Evolutionary conservation across 768 basidiomycete genomes (phyloP), one percentile per base, ranked within the genome.

Genomic region (Psilocybe azurescens): DNA sequence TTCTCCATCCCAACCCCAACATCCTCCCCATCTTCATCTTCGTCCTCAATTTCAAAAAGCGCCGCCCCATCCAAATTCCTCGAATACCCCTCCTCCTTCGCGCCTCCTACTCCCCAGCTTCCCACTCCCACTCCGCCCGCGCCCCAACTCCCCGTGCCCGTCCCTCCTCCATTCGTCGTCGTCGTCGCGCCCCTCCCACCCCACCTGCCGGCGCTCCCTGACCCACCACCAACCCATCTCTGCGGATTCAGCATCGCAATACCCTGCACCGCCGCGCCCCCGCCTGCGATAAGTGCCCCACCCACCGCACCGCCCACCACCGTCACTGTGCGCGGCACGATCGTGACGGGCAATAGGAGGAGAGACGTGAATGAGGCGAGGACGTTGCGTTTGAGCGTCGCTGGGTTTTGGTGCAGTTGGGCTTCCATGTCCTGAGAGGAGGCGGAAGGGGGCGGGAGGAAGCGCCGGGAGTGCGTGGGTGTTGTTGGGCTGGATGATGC

Each of bases 261-360:
- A 1, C 94, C 94, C 60, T 89, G 90, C 3, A 88, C 93, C 2
- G 94, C 91, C 7, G 88, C 91, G 2, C 79, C 86, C 0, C 90
- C 87, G 3, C 91, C 91, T 0, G 89, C 14, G 5, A 13, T n/a
- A 11, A 44, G 14, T 8, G 38, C 38, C 38, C 38, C 88, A 53
- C 88, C 83, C 33, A 89, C 74, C 0, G 83, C 89, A 11, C 85
- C 88, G 7, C 89, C 89, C 7, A 91, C 88, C 3, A 82, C 86
- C 13, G 87, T 86, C 16, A 90, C 89, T 0, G 87, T 86, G 13
- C 92, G 87, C 0, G 97, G 97, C 2, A 99, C 95, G 72, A 99
- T 97, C 1, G 96, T 97, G 16, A 99, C 97, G 0, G 97, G 97
- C 0, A 99, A 80, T 0, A 99, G 79, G 5, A 99, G 87, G 1